Base-by-base conservation (phyloP, 257 asterid genomes). In the Gentiana dahurica region DNA sequence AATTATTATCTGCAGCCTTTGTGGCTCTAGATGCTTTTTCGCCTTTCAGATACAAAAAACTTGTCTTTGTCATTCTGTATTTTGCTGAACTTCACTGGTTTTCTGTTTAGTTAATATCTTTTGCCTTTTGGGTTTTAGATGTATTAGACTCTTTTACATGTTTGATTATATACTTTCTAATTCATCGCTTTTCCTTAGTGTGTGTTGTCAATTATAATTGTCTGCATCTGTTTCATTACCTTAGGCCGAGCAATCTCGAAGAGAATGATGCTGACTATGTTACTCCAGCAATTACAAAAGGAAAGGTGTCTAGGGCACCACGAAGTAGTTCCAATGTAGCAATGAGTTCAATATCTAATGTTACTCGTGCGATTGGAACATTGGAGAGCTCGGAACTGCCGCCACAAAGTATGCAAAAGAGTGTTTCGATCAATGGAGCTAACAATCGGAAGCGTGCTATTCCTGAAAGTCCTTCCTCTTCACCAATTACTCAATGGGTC, bases 401-500 rank as follows among this genome's bases (percentile, higher is more conserved):
- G 24, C 24, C 24, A 37, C 88, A 79, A 57, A 73, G 68, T 71
- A 66, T 54, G 65, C 78, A 63, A 65, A 92, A 83, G 69, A 78
- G 53, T 57, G 74, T 91, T 36, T 62, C 94, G 39, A 46, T 63
- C 60, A 73, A 56, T 74, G 97, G 95, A 65, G 75, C 68, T 46
- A 83, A 77, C 76, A 85, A 77, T 66, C 90, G 93, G 62, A 92
- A 88, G 73, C 91, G 95, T 66, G 61, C 94, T 53, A 47, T 81
- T 71, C 80, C 97, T 12, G 58, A 90, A 51, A 94, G 85, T 58
- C 75, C 95, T 62, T 74, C 94, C 49, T 89, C 99, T 54, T 95
- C 97, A 15, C 96, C 99, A 55, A 85, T 88, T 55, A 84, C 99
- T 62, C 95, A 88, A 61, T 92, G 99, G 99, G 85, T 47, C 68